These are phyloP conservation scores for Huntiella abstrusa DNA, from an alignment of 2,329 filamentous ascomycete genomes.

Conservation along the genomic window DNA sequence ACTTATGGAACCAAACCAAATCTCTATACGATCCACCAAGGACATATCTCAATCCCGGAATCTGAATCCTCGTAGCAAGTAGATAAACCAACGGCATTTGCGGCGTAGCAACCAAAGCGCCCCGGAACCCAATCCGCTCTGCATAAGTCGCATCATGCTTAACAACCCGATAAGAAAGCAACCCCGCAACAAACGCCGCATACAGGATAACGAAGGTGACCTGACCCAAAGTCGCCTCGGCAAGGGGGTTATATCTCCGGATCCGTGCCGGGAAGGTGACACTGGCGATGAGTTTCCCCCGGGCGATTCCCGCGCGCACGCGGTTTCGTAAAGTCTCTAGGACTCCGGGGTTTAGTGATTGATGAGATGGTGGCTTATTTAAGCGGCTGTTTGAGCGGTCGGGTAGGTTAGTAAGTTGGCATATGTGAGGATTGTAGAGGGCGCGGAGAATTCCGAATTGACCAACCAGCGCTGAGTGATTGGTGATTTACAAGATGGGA, in stretches of 20 bases:
- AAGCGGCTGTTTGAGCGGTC: background rate
- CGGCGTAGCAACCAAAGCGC: slow-evolving; percentile 45
- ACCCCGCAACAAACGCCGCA: slow-evolving; percentile 38
- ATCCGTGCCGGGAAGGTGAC: slow-evolving; percentile 31
- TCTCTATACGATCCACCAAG: slow-evolving; percentile 48
- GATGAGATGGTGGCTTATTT: background rate
- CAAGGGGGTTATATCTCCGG: slow-evolving; percentile 32
- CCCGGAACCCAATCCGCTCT: slow-evolving; percentile 48
- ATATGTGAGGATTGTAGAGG: too few relatives aligned
- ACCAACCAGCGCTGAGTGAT: background rate
- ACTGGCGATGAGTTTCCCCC: slow-evolving; percentile 35
- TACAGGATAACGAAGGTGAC: slow-evolving; percentile 34
- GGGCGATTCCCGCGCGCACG: slow-evolving; percentile 38
- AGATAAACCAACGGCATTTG: slow-evolving; percentile 48
- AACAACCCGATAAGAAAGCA: slow-evolving; percentile 32
- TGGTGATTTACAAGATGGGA: background rate
- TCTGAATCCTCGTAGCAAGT: slow-evolving; percentile 37
- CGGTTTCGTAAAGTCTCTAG: background rate
- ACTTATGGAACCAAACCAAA: slow-evolving; percentile 56
- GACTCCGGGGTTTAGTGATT: background rate
- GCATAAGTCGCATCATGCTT: slow-evolving; percentile 35
- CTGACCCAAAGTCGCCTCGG: slow-evolving; percentile 38
- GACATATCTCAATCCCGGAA: slow-evolving; percentile 30
- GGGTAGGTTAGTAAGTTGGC: background rate
- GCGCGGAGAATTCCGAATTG: too few relatives aligned